These are phyloP conservation scores for Cryptosporidium viatorum DNA, from an alignment of 169 alveolate genomes.

Conservation along the genomic window DNA sequence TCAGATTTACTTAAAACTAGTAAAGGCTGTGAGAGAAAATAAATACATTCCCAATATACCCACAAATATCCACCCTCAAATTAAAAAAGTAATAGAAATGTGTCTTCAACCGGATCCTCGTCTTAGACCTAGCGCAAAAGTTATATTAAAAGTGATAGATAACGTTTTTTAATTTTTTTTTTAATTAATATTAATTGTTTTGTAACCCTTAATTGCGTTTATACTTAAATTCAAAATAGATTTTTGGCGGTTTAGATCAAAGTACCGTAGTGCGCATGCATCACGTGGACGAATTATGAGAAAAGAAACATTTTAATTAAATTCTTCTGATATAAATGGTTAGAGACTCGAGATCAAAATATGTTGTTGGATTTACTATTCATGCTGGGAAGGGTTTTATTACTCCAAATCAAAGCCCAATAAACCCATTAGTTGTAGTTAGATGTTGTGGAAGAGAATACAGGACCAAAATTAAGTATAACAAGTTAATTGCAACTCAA, in stretches of 20 bases:
- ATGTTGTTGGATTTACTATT: slow-evolving; percentile 85
- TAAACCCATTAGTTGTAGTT: slow-evolving; percentile 89
- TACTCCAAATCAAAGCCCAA: slow-evolving; percentile 80
- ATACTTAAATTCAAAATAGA: not conserved
- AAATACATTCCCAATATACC: slow-evolving; percentile 50
- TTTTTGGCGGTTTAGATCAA: slow-evolving; percentile 62
- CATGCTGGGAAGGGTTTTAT: slow-evolving; percentile 86
- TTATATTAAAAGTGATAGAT: slow-evolving; percentile 23
- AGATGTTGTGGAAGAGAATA: slow-evolving; percentile 90
- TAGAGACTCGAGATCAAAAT: slow-evolving; percentile 6
- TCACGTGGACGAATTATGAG: slow-evolving; percentile 28
- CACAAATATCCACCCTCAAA: slow-evolving; percentile 22
- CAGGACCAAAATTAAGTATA: slow-evolving; percentile 85
- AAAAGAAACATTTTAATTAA: not conserved
- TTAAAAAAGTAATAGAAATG: slow-evolving; percentile 37
- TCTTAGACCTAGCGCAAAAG: slow-evolving; percentile 53
- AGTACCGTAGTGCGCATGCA: slow-evolving; percentile 40
- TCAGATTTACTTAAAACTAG: slow-evolving; percentile 83
- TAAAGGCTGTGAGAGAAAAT: slow-evolving; percentile 77
- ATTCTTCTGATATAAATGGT: slow-evolving; percentile 29
- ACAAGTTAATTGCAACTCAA: slow-evolving; percentile 87
- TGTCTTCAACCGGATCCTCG: slow-evolving; percentile 52
- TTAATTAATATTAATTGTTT: not conserved
- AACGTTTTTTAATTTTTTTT: slow-evolving; percentile 10
- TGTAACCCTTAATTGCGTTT: not conserved